Conservation (phyloP, 371 early-diverging fungal genomes). For the Rhizomucor miehei region DNA sequence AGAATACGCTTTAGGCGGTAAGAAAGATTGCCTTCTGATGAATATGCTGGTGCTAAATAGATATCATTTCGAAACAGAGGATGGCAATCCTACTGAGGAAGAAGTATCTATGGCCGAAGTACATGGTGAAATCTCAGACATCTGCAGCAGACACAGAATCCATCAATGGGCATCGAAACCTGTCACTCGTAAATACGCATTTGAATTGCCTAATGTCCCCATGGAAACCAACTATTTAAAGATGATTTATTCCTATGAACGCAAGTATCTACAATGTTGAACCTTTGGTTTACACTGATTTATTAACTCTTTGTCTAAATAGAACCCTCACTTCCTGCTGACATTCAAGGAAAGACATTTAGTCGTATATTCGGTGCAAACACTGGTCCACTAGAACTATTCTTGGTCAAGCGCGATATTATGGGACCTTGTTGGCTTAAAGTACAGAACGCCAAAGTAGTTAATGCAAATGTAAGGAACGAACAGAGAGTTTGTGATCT, state of each 20-base stretch:
- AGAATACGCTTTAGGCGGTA: conserved; percentile 48
- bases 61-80: conserved; percentile 19
- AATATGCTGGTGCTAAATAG: too few relatives aligned
- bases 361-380: conserved; percentile 86
- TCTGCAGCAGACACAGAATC: conserved; percentile 60
- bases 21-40: not conserved
- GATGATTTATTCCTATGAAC: conserved; percentile 74
- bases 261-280: conserved; percentile 23
- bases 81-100: conserved; percentile 53
- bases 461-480: conserved; percentile 42
- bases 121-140: conserved; percentile 67
- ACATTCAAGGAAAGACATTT: conserved; percentile 78
- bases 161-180: conserved; percentile 55
- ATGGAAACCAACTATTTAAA: conserved; percentile 82
- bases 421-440: conserved; percentile 98
- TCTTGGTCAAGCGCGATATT: conserved; percentile 88
- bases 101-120: conserved; percentile 68
- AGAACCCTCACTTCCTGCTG: conserved; percentile 71
- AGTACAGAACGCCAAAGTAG: conserved; percentile 50
- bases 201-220: conserved; percentile 87
- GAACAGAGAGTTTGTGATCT: not conserved
- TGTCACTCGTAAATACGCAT: conserved; percentile 88
- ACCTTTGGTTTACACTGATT: not conserved
- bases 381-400: conserved; percentile 89
- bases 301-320: not conserved